phyloP scores from a whole-genome alignment of 495 filamentous ascomycete genomes.

The Xylaria sp. region DNA sequence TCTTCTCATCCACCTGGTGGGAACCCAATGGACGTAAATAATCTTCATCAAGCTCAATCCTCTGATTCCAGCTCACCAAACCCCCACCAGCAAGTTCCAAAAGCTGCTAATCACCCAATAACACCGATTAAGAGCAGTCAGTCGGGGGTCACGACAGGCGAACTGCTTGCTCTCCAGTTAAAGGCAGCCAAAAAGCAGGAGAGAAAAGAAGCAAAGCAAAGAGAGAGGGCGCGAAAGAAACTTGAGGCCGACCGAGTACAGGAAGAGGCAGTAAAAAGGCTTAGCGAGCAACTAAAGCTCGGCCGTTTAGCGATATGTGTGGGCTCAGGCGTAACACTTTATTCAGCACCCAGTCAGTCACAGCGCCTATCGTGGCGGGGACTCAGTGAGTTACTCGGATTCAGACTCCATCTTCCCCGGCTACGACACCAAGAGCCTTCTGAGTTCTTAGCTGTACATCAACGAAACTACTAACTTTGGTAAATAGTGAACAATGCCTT shows the following conservation, averaged over 20 bases:
- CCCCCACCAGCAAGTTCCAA: neutral
- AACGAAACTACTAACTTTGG: neutral
- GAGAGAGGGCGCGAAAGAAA: neutral
- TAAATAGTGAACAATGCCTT: slow-evolving; percentile 7
- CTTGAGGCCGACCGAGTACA: neutral
- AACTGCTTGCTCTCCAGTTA: neutral
- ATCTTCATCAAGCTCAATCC: neutral
- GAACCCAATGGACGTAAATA: neutral
- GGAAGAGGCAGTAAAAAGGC: neutral
- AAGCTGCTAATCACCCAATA: neutral
- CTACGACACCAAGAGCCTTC: no score
- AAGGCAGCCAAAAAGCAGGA: neutral
- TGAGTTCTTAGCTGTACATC: neutral
- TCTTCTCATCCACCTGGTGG: neutral
- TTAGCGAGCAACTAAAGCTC: neutral
- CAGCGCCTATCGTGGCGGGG: slow-evolving; percentile 13
- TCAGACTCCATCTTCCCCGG: no score
- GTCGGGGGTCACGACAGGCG: no score
- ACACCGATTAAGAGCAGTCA: neutral
- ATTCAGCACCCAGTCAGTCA: slow-evolving; percentile 1
- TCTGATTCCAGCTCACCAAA: neutral
- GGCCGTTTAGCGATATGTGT: slow-evolving; percentile 12
- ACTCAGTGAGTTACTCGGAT: slow-evolving; percentile 4
- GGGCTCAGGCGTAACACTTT: slow-evolving; percentile 8
- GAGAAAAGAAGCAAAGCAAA: neutral